Conservation (phyloP, 331 rosid species). For the Arachis monticola region DNA sequence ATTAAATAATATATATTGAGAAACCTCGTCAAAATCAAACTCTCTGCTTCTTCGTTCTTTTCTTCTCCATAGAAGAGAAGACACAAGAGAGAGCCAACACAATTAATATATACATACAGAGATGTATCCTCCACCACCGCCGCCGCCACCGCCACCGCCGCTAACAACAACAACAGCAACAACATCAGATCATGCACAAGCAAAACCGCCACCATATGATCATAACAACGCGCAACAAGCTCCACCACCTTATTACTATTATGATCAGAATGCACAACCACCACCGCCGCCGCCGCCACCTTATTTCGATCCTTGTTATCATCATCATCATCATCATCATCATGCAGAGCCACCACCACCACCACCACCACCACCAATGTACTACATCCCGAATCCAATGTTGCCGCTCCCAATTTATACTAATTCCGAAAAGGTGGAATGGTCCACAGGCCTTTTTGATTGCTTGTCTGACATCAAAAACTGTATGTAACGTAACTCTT, state of each 20-base stretch:
- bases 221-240: neutral
- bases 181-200: neutral
- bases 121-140: no score
- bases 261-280: neutral
- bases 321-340: no score
- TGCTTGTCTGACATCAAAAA: constrained; percentile 46
- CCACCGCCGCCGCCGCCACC: neutral
- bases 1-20: no score
- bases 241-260: no score
- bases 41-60: neutral
- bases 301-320: neutral
- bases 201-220: neutral
- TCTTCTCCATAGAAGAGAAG: neutral
- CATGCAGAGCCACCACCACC: neutral
- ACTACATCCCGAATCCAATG: no score
- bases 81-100: neutral
- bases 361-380: neutral
- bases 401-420: neutral
- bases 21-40: neutral
- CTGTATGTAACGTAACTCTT: constrained; percentile 26
- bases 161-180: no score
- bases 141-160: no score
- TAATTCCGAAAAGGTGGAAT: neutral
- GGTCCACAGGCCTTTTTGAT: constrained; percentile 55
- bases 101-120: no score